These are phyloP conservation scores for Dipteronia sinensis DNA, from an alignment of 345 rosid genomes.

Conservation along the genomic window DNA sequence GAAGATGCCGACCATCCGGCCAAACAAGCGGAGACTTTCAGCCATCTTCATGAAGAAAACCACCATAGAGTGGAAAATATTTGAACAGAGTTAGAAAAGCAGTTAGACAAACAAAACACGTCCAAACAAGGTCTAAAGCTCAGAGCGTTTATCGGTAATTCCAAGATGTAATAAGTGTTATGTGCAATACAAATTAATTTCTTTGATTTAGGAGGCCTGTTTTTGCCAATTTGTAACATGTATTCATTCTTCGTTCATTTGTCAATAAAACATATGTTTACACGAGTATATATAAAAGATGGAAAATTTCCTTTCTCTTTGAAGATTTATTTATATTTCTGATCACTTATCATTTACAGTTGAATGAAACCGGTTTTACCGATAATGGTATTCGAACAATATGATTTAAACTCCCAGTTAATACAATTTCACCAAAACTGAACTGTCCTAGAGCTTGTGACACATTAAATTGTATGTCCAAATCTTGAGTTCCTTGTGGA, in stretches of 20 bases:
- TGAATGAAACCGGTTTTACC: constrained; percentile 37
- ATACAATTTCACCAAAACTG: constrained; percentile 71
- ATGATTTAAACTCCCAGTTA: constrained; percentile 73
- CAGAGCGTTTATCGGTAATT: constrained; percentile 84
- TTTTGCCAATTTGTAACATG: background rate
- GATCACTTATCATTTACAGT: background rate
- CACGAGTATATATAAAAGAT: background rate
- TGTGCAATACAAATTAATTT: constrained; percentile 51
- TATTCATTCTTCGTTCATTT: background rate
- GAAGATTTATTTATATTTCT: background rate
- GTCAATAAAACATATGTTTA: background rate
- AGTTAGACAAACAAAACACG: constrained; percentile 88
- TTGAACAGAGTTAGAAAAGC: constrained; percentile 87
- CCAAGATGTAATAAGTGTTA: constrained; percentile 85
- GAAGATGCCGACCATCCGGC: constrained; percentile 87
- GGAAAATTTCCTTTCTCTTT: background rate
- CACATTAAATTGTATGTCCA: constrained; percentile 54
- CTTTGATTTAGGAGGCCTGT: background rate
- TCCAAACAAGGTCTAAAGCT: constrained; percentile 72
- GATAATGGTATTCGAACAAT: constrained; percentile 66
- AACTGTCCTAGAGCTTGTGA: constrained; percentile 39
- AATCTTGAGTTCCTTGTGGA: constrained; percentile 44
- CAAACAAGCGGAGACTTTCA: constrained; percentile 79
- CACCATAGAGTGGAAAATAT: constrained; percentile 82
- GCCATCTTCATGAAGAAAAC: constrained; percentile 71